Evolutionary conservation across 2,329 filamentous ascomycete species (phyloP), one percentile per base, ranked within the genome.

Genomic region (Nothophoma quercina): DNA sequence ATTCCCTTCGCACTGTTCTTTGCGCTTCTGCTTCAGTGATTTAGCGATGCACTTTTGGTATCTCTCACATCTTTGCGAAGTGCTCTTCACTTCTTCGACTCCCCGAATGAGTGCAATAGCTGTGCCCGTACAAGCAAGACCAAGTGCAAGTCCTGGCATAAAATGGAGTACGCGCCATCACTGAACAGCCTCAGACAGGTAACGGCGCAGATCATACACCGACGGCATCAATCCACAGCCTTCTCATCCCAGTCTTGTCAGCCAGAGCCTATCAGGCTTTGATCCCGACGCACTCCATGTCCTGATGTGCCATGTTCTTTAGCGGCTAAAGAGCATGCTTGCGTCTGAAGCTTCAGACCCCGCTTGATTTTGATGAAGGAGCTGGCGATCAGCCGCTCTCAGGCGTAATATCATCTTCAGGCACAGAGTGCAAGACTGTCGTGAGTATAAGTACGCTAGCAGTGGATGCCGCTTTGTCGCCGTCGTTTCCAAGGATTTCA

Each of bases 121-220:
- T n/a, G n/a, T n/a, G n/a, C n/a, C n/a, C n/a, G n/a, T n/a, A n/a
- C n/a, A n/a, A n/a, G n/a, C n/a, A n/a, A n/a, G n/a, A n/a, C n/a
- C n/a, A n/a, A n/a, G n/a, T n/a, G n/a, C n/a, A n/a, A n/a, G n/a
- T n/a, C n/a, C n/a, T n/a, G n/a, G 10, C 12, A 21, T 13, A 21
- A 26, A 9, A 18, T 23, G 4, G 26, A 10, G 46, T 44, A 44
- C 26, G 19, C 39, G 33, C 39, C 47, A 43, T 26, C 39, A 21
- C 39, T 26, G 13, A 38, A 33, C 3, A 10, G 19, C n/a, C 47
- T 51, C 39, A 38, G 33, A 51, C 47, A 38, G 39, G 8, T 43
- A 38, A 42, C 47, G 39, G 39, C 15, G 33, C 33, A 21, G 28
- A 33, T 30, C 7, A 43, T 39, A 33, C 33, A 44, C n/a, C 10